Conservation (phyloP, 441 rosid species). For the Populus hybrid region DNA sequence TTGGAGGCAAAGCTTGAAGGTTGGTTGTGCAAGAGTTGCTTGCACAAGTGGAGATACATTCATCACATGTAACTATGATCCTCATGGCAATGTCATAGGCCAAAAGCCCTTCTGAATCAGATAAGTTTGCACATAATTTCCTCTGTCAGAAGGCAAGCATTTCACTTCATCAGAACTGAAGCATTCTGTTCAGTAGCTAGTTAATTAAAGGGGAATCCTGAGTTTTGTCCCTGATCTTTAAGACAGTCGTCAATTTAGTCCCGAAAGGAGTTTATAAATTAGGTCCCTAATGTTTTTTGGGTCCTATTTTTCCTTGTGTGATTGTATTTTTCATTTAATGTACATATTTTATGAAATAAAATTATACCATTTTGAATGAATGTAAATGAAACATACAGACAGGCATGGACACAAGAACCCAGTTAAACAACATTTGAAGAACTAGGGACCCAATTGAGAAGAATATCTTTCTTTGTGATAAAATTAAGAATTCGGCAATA, state of each 20-base stretch:
- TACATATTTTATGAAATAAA: not conserved
- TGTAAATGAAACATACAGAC: no score
- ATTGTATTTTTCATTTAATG: not conserved
- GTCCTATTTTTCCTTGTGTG: not conserved
- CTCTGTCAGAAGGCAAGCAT: not conserved
- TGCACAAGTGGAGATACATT: slow-evolving; percentile 52
- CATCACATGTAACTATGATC: slow-evolving; percentile 49
- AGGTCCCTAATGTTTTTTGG: not conserved
- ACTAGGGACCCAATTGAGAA: not conserved
- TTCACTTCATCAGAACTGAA: not conserved
- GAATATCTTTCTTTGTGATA: not conserved
- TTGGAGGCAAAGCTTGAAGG: slow-evolving; percentile 48
- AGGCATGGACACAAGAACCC: not conserved
- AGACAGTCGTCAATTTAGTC: not conserved
- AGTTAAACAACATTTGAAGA: no score
- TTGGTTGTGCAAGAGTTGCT: slow-evolving; percentile 46
- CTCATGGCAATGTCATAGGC: slow-evolving; percentile 55
- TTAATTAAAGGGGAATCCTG: not conserved
- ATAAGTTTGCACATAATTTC: not conserved
- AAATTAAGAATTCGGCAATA: not conserved
- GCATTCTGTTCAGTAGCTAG: not conserved
- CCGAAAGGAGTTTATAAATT: not conserved
- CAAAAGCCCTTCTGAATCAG: slow-evolving; percentile 44
- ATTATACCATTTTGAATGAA: not conserved
- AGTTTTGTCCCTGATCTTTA: not conserved